Percentiles rank a stretch among this genome's conserved stretches.
phyloP scores from a whole-genome alignment of 805 yeast species.

The Saturnispora bothae region DNA sequence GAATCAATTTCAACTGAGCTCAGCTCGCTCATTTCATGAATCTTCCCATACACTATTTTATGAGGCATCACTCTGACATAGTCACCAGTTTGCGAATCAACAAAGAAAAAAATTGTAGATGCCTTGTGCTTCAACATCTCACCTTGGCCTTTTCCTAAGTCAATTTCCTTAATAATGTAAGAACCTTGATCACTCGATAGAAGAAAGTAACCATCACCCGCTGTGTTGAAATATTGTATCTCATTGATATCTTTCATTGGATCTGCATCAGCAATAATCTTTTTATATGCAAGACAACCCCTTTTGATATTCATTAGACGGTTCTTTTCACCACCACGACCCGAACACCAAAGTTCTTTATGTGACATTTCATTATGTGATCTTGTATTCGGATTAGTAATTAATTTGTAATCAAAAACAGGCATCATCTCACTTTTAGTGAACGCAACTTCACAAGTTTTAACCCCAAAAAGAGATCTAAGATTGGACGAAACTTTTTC shows the following conservation, averaged over 20 bases:
- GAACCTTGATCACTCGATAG: not conserved
- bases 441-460: slow-evolving; percentile 15
- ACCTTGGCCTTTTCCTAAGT: not conserved
- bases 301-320: slow-evolving; percentile 18
- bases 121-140: no score
- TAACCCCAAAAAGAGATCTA: slow-evolving; percentile 12
- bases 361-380: slow-evolving; percentile 15
- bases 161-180: not conserved
- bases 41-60: not conserved
- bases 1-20: not conserved
- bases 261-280: not conserved
- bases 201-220: not conserved
- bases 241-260: not conserved
- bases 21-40: not conserved
- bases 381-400: slow-evolving; percentile 13
- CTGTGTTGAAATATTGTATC: not conserved
- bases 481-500: slow-evolving; percentile 7
- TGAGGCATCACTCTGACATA: not conserved
- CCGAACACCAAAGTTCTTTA: slow-evolving; percentile 25
- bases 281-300: slow-evolving; percentile 20
- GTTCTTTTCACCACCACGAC: slow-evolving; percentile 18
- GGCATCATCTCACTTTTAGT: slow-evolving; percentile 20
- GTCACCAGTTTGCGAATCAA: not conserved
- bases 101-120: not conserved
- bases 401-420: slow-evolving; percentile 18